Percentiles rank a stretch among this genome's conserved stretches.
Conservation (phyloP, 176 grass and related monocot species). For the Oryza glaberrima region DNA sequence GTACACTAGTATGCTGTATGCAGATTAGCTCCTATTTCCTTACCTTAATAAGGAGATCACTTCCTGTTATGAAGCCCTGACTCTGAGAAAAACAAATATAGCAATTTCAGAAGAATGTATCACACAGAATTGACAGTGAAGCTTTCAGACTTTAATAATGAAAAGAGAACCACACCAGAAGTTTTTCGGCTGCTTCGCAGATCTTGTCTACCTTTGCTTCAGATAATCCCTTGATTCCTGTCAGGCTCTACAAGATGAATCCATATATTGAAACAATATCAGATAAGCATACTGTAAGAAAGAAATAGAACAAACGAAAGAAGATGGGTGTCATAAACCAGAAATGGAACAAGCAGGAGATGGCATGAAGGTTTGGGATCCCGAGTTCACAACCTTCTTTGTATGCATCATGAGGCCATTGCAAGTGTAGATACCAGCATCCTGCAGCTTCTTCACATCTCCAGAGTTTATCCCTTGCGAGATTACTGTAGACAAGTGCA, state of each 20-base stretch:
- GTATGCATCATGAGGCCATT: constrained; percentile 99
- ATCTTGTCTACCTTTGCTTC: constrained; percentile 96
- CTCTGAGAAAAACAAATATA: constrained; percentile 45
- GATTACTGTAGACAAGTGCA: constrained; percentile 63
- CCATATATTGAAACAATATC: not conserved
- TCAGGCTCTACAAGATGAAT: constrained; percentile 57
- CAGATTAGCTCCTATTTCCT: constrained; percentile 27
- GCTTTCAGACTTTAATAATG: constrained; percentile 11
- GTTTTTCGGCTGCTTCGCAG: constrained; percentile 78
- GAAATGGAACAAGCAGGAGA: not conserved
- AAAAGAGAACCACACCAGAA: constrained; percentile 57
- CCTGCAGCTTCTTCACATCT: constrained; percentile 95
- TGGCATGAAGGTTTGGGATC: not conserved
- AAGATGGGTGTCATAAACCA: not conserved
- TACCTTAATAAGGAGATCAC: constrained; percentile 81
- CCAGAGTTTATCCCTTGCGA: constrained; percentile 90
- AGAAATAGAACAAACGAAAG: constrained; percentile 8
- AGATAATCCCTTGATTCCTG: constrained; percentile 90
- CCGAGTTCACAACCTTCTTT: constrained; percentile 65
- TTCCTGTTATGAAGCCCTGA: constrained; percentile 77
- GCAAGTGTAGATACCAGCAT: constrained; percentile 96
- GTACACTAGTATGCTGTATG: not conserved
- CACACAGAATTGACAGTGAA: constrained; percentile 1
- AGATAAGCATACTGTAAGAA: not conserved
- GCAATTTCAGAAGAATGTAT: constrained; percentile 20